These are phyloP conservation scores for Aspergillus sojae DNA, from an alignment of 2,329 filamentous ascomycete species.

Conservation along the genomic window DNA sequence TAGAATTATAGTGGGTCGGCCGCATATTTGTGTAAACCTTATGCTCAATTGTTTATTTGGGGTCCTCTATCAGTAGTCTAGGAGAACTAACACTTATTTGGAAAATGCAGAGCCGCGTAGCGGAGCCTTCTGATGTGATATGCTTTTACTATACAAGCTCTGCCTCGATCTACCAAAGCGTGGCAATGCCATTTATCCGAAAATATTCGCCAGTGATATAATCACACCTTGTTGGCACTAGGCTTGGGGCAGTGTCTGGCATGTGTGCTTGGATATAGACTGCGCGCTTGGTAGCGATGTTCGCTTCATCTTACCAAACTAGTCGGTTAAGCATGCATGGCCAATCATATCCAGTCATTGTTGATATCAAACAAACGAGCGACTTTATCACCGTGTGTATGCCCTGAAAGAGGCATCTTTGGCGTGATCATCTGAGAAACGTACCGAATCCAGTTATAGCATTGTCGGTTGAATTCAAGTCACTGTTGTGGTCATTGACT, in stretches of 20 bases:
- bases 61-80: not conserved
- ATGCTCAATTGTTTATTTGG: not conserved
- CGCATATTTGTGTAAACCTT: not conserved
- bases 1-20: not conserved
- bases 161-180: not conserved
- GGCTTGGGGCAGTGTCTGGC: not conserved
- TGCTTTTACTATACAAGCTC: not conserved
- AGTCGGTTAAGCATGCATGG: not conserved
- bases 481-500: too few species aligned
- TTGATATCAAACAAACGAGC: not conserved
- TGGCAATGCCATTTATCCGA: not conserved
- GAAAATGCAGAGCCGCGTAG: not conserved
- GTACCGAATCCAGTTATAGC: not conserved
- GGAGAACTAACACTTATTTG: not conserved
- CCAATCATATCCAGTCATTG: not conserved
- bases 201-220: not conserved
- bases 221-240: constrained; percentile 3
- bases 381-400: not conserved
- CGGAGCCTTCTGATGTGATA: not conserved
- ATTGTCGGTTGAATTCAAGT: too few species aligned
- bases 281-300: not conserved
- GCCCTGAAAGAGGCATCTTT: not conserved
- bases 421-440: not conserved
- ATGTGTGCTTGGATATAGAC: not conserved
- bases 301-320: not conserved